Evolutionary conservation across 352 stramenopile species (phyloP), one percentile per base, ranked within the genome.

Genomic region (Globisporangium orthogonon): DNA sequence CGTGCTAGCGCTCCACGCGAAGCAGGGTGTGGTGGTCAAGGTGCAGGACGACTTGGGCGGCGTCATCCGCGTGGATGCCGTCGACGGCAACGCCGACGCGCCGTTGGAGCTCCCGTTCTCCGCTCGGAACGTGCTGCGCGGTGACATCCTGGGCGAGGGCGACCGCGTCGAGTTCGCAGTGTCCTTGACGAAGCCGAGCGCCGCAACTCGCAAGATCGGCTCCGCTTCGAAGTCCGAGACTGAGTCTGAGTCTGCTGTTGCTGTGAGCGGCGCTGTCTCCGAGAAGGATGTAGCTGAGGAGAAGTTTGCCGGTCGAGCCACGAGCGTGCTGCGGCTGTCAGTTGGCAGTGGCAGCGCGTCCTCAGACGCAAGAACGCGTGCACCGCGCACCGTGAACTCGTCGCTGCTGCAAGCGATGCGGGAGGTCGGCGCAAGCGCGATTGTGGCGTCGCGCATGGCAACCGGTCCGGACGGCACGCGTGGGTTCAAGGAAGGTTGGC

Each of bases 91-190:
- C 4, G 51, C 28, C 44, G 58, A 71, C 4, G 47, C 58, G 1
- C 13, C 33, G 1, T 23, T 76, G 13, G 73, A 83, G 10, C 68
- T 78, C 2, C 63, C 61, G 15, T 93, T 84, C 59, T 61, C 63
- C 4, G 66, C 69, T 50, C 67, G 75, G 10, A 69, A 72, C 39
- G 78, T 93, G 52, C 68, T 93, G 50, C 74, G 75, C 44, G 74
- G 72, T 10, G 78, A 89, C 47, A 53, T 83, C 11, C 62, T 93
- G 3, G 69, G 58, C 13, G 76, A 83, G 28, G 83, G 80, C 9
- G 83, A 93, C 61, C 78, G 76, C 53, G 80, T 93, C 7, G 78
- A 91, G 66, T 91, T 89, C 74, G 75, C 76, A 31, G 67, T 76
- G 18, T 62, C 44, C 52, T 67, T 54, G 45, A 62, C 43, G 63